Evolutionary conservation across 2,329 filamentous ascomycete genomes (phyloP), one percentile per base, ranked within the genome.

Genomic region (Fusarium falciforme): DNA sequence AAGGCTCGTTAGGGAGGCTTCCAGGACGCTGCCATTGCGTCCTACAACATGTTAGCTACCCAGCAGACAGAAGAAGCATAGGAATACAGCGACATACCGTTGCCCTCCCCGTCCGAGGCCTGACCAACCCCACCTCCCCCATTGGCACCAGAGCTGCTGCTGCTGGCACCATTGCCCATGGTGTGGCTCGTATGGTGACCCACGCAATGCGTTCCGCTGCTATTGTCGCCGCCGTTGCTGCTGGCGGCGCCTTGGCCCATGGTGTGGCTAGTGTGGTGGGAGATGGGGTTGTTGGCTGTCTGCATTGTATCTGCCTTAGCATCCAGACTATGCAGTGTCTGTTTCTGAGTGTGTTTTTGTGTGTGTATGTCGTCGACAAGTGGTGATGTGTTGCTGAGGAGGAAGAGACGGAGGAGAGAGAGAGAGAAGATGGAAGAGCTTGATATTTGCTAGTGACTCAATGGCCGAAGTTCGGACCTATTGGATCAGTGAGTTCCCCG

Each of bases 211-310:
- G 64, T 36, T 66, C 74, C 74, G 60, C 65, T 57, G 72, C 72
- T 54, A 71, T 73, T 67, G 61, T 66, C 62, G 70, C 75, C 75
- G 62, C 65, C 35, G 75, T 73, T 75, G 75, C 73, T 76, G 75
- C 75, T 77, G 68, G 66, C 70, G 49, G 75, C 75, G 64, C 75
- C 75, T 60, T 77, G 63, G 62, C 75, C 76, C 76, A 77, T 77
- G 67, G 76, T 77, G 70, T 77, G 75, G 76, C 76, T 77, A 66
- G 76, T 77, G 67, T 77, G 76, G 68, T 77, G 76, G 33, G 74
- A 70, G 70, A 77, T 76, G 52, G 76, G 76, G 70, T 76, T 76
- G 69, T 73, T 73, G 66, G 74, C 67, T 27, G 75, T 62, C 60
- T 64, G 67, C 75, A 77, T 77, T 58, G 66, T 75, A 40, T 66